Percentiles rank a stretch among this genome's conserved stretches.
Evolutionary conservation across 1,139 yeast species (phyloP).

Genomic region (Saccharomycopsis phalli): DNA sequence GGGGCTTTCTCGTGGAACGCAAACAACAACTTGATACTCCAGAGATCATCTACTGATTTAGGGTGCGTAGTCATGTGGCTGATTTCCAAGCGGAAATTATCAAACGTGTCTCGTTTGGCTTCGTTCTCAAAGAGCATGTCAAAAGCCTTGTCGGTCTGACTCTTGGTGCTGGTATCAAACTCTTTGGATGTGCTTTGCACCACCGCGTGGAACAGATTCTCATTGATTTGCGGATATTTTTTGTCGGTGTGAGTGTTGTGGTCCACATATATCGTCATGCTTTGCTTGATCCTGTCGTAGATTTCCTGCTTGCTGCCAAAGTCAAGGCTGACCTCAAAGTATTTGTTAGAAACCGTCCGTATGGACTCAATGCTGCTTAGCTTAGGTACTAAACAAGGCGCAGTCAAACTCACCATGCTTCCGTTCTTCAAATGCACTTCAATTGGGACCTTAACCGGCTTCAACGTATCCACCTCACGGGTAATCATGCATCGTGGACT

Average conservation of each 20-base stretch:
- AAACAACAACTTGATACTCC: constrained; percentile 59
- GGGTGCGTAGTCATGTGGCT: constrained; percentile 39
- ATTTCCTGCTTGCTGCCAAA: constrained; percentile 32
- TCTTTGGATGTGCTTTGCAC: constrained; percentile 6
- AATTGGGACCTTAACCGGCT: constrained; percentile 45
- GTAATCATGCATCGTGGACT: constrained; percentile 74
- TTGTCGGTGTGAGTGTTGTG: too few species aligned
- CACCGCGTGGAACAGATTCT: constrained; percentile 5
- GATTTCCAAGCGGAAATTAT: constrained; percentile 28
- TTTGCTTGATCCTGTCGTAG: constrained; percentile 36
- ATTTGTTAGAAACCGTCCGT: constrained; percentile 35
- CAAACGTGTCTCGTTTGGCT: neutral
- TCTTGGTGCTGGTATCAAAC: constrained; percentile 3
- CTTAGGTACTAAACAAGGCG: constrained; percentile 71
- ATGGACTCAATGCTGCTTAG: constrained; percentile 39
- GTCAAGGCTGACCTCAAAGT: constrained; percentile 38
- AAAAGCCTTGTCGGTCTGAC: constrained; percentile 2
- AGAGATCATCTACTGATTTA: constrained; percentile 42
- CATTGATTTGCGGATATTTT: constrained; percentile 29
- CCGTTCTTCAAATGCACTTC: constrained; percentile 38
- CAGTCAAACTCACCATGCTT: constrained; percentile 22
- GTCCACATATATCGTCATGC: constrained; percentile 43
- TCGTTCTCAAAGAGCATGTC: constrained; percentile 2
- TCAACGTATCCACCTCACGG: constrained; percentile 55
- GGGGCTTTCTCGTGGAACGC: constrained; percentile 44